These are phyloP conservation scores for Rosa hybrid DNA, from an alignment of 331 rosid genomes.

Conservation along the genomic window DNA sequence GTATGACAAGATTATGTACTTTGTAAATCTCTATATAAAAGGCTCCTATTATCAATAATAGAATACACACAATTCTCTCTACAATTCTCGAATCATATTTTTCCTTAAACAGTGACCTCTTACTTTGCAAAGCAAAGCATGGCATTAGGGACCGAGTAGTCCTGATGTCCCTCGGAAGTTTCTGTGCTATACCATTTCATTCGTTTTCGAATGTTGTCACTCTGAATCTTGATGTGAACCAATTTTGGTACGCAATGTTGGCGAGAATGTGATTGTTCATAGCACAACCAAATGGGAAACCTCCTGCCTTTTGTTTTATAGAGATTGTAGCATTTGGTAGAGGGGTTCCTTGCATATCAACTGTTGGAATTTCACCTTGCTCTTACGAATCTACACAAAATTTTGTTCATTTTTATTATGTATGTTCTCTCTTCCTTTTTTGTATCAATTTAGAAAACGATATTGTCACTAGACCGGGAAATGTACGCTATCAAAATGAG, in stretches of 20 bases:
- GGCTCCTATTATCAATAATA: too few relatives aligned
- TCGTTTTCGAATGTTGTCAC: constrained; percentile 62
- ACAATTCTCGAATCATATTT: too few relatives aligned
- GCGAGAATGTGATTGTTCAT: constrained; percentile 47
- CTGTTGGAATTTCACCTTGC: constrained; percentile 37
- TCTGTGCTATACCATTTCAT: constrained; percentile 86
- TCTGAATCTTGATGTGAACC: constrained; percentile 64
- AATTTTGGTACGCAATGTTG: constrained; percentile 45
- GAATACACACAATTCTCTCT: too few relatives aligned
- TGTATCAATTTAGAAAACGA: background rate
- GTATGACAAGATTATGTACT: too few relatives aligned
- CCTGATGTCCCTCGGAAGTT: constrained; percentile 26
- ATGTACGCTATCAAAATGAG: background rate
- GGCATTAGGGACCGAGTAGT: constrained; percentile 47
- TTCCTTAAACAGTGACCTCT: too few relatives aligned
- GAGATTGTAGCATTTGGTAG: constrained; percentile 57
- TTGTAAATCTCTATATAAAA: too few relatives aligned
- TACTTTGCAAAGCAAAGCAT: constrained; percentile 31
- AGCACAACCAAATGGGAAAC: constrained; percentile 68
- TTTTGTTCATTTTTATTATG: background rate
- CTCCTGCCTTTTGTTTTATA: constrained; percentile 2
- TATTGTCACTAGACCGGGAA: too few relatives aligned
- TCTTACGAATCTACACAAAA: constrained; percentile 44
- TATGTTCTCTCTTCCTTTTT: too few relatives aligned
- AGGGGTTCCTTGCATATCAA: constrained; percentile 50